A percentile compares a stretch with the other conserved stretches of the same genome.
Evolutionary conservation across 2,329 filamentous ascomycete genomes (phyloP).

Genomic region (Trichoderma guizhouense): DNA sequence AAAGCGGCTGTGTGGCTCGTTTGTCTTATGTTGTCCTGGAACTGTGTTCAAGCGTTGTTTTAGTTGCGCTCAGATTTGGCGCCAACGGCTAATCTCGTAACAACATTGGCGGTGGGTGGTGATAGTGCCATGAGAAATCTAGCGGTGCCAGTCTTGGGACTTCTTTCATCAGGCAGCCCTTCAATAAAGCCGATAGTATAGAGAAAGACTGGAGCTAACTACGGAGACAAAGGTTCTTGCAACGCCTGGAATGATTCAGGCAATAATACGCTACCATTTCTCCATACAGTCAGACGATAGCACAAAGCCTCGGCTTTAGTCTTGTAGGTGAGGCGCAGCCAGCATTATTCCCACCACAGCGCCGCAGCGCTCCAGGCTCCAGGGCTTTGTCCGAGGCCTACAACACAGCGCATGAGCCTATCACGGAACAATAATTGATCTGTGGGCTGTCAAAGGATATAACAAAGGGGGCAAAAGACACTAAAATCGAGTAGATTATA

Average conservation of each 20-base stretch:
- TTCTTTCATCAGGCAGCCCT: background rate
- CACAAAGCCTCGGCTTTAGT: background rate
- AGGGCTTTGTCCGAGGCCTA: background rate
- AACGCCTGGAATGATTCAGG: background rate
- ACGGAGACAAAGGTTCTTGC: background rate
- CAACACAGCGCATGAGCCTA: background rate
- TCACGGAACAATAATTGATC: no score
- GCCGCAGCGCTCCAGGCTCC: background rate
- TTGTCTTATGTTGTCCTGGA: background rate
- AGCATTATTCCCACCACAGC: background rate
- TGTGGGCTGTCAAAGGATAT: background rate
- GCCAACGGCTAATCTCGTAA: background rate
- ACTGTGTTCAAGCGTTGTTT: background rate
- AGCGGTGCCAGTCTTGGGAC: background rate
- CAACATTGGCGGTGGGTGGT: background rate
- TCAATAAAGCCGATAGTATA: background rate
- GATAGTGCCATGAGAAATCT: background rate
- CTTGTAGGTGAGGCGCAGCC: slow-evolving; percentile 1
- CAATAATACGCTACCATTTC: background rate
- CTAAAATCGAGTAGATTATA: background rate
- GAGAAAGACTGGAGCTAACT: background rate
- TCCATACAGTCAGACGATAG: background rate
- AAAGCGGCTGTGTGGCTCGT: no score
- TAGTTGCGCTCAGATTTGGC: background rate
- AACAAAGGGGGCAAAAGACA: background rate